phyloP scores from a whole-genome alignment of 2,329 filamentous ascomycete genomes.

The Venturia nashicola region DNA sequence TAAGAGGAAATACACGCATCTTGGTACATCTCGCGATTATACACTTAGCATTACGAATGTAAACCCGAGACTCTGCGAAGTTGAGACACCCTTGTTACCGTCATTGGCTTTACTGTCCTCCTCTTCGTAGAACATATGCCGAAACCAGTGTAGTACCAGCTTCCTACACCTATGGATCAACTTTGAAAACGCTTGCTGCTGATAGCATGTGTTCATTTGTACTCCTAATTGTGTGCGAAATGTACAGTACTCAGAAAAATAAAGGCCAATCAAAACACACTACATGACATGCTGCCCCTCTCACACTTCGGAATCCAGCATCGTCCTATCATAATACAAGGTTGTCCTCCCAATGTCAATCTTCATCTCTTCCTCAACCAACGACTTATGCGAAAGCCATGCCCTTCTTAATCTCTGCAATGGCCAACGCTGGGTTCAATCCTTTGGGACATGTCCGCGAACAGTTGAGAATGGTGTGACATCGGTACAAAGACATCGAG shows the following conservation, averaged over 20 bases:
- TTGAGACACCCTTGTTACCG: no score
- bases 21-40: no score
- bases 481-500: constrained; percentile 97
- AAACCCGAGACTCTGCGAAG: no score
- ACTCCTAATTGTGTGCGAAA: background rate
- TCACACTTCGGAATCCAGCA: background rate
- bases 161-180: no score
- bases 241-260: background rate
- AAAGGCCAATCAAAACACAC: background rate
- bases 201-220: background rate
- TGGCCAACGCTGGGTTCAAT: constrained; percentile 85
- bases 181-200: background rate
- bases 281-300: background rate
- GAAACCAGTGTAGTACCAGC: no score
- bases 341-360: background rate
- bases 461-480: constrained; percentile 99
- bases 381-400: constrained; percentile 46
- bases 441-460: constrained; percentile 97
- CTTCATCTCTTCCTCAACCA: background rate
- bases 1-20: no score
- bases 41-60: no score
- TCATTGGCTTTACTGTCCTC: no score
- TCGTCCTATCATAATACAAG: constrained; percentile 1
- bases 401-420: constrained; percentile 98
- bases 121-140: no score